A percentile compares a stretch with the other conserved stretches of the same genome.
Evolutionary conservation across 2,329 filamentous ascomycete genomes (phyloP).

Genomic region (Hymenoscyphus repandus): DNA sequence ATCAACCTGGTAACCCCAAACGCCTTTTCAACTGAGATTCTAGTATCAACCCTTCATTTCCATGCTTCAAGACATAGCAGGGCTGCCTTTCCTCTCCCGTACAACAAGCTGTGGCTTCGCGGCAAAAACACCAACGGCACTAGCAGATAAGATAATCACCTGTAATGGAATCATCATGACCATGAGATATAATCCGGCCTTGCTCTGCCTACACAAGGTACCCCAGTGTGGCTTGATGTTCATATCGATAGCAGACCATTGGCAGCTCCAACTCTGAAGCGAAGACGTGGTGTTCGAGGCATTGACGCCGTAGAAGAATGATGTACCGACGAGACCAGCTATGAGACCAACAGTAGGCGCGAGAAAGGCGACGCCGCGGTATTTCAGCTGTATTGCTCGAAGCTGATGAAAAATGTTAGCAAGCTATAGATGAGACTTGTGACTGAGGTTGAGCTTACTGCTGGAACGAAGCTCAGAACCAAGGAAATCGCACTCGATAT

Average conservation of each 20-base stretch:
- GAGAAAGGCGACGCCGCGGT: slow-evolving; percentile 27
- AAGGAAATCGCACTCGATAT: slow-evolving; percentile 45
- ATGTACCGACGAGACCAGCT: slow-evolving; percentile 47
- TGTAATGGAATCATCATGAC: slow-evolving; percentile 54
- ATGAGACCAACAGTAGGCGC: slow-evolving; percentile 40
- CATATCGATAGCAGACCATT: slow-evolving; percentile 53
- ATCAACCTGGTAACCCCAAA: too few species aligned
- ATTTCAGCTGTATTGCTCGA: slow-evolving; percentile 30
- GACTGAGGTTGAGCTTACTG: slow-evolving; percentile 38
- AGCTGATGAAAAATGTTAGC: slow-evolving; percentile 32
- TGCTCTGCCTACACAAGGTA: slow-evolving; percentile 51
- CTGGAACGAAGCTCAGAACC: slow-evolving; percentile 41
- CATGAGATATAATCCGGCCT: slow-evolving; percentile 47
- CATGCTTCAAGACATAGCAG: slow-evolving; percentile 22
- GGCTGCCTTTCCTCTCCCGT: slow-evolving; percentile 29
- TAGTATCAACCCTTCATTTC: background rate
- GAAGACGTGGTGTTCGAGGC: slow-evolving; percentile 47
- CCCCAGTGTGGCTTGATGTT: slow-evolving; percentile 47
- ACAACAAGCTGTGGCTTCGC: slow-evolving; percentile 34
- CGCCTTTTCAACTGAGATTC: too few species aligned
- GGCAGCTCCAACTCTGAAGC: slow-evolving; percentile 58
- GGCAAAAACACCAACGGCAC: slow-evolving; percentile 40
- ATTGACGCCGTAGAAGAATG: slow-evolving; percentile 54
- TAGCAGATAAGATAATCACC: slow-evolving; percentile 41
- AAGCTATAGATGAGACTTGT: background rate